Evolutionary conservation across 257 asterid genomes (phyloP), one percentile per base, ranked within the genome.

Genomic region (Gentiana macrophylla): DNA sequence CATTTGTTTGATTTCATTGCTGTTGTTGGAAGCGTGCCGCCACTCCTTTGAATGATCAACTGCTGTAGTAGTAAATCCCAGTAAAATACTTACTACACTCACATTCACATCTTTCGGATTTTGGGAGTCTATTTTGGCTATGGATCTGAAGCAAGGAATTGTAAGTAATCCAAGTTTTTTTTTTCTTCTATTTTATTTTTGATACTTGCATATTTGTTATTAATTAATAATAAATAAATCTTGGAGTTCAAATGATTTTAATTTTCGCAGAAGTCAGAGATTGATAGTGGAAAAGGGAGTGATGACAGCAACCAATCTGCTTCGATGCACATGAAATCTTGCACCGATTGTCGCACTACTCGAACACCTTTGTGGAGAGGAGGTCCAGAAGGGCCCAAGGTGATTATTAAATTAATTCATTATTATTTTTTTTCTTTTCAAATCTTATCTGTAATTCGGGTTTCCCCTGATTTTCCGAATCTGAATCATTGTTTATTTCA

Each of bases 381-480:
- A 70, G 98, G 98, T 38, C 96, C 98, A 41, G 72, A 75, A 57
- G 98, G 98, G 37, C 98, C 98, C 4, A 84, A 91, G 96, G 98
- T 86, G 32, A 11, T 24, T 3, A 32, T 4, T 43, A 24, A 33
- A 10, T 13, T 11, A 35, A n/a, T 24, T 5, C 49, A 6, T 32
- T 32, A 11, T 12, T 46, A 12, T 13, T 51, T 8, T 43, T 37
- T 5, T 2, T 37, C 48, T 41, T 11, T 24, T 2, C 3, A 37
- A 12, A 45, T 37, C 5, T 49, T 3, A 0, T 10, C 6, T 6
- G 34, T 41, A 47, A 2, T 4, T 8, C 36, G 53, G 6, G 12
- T 36, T n/a, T 7, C 8, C 9, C 24, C 50, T 6, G 32, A 47
- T 49, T 0, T 2, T 4, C 6, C 32, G n/a, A 8, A 6, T 15